Evolutionary conservation across 495 filamentous ascomycete genomes (phyloP).

Genomic region (Penicillium chermesinum): DNA sequence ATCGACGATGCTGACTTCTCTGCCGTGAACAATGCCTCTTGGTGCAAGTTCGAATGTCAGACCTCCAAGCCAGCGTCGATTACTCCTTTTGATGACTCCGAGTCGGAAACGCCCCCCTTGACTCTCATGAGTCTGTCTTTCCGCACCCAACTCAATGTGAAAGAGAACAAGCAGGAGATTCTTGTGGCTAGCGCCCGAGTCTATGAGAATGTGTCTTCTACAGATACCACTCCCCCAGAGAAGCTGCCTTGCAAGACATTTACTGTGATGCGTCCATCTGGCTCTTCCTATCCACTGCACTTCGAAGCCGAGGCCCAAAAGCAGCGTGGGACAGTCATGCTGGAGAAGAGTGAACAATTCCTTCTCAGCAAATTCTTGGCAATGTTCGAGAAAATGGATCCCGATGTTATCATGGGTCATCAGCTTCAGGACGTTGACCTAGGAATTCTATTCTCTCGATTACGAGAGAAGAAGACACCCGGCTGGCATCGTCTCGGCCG

Average conservation of each 20-base stretch:
- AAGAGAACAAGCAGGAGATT: constrained; percentile 96
- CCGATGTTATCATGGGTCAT: constrained; percentile 93
- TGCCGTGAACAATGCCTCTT: constrained; percentile 83
- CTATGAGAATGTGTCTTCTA: constrained; percentile 83
- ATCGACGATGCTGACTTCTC: constrained; percentile 80
- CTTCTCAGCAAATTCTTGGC: constrained; percentile 84
- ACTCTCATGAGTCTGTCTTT: constrained; percentile 92
- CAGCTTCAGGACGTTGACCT: constrained; percentile 95
- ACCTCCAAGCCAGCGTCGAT: constrained; percentile 71
- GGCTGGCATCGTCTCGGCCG: constrained; percentile 91
- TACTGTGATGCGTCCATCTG: constrained; percentile 80
- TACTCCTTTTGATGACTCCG: constrained; percentile 62
- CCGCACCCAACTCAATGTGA: constrained; percentile 80
- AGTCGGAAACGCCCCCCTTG: constrained; percentile 76
- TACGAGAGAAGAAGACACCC: constrained; percentile 84
- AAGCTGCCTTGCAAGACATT: constrained; percentile 85
- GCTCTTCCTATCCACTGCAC: constrained; percentile 69
- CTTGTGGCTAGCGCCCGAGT: constrained; percentile 82
- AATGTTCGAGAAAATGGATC: constrained; percentile 79
- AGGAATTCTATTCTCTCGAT: constrained; percentile 77
- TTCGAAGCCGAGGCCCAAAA: constrained; percentile 72
- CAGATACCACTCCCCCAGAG: constrained; percentile 82
- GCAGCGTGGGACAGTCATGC: constrained; percentile 67
- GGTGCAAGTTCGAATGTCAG: constrained; percentile 92
- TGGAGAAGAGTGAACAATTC: constrained; percentile 75